Evolutionary conservation across 108 stramenopile species (phyloP).

Genomic region (Aurantiochytrium sp.): DNA sequence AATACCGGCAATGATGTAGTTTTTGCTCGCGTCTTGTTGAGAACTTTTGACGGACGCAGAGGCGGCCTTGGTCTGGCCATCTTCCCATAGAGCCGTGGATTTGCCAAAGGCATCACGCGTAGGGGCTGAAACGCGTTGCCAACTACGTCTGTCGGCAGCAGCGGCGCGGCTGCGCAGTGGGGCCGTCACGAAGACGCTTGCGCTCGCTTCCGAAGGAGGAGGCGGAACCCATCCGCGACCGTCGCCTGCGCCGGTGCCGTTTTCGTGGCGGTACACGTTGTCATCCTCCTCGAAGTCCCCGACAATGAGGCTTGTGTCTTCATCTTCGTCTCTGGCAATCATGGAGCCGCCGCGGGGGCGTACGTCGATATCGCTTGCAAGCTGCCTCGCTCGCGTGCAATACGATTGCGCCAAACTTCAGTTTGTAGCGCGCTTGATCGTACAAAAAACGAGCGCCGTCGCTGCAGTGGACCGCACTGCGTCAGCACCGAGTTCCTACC

Average conservation of each 20-base stretch:
- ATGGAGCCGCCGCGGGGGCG: no score
- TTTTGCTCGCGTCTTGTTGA: background rate
- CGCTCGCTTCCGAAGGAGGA: background rate
- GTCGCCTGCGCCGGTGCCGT: background rate
- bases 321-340: background rate
- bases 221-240: background rate
- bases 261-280: background rate
- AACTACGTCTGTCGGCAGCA: background rate
- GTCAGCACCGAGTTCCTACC: no score
- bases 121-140: background rate
- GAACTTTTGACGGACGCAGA: background rate
- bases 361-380: no score
- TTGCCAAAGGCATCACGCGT: background rate
- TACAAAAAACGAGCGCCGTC: no score
- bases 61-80: background rate
- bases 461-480: no score
- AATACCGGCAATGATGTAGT: background rate
- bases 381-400: no score
- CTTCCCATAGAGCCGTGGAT: background rate
- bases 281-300: background rate
- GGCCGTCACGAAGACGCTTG: background rate
- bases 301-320: background rate
- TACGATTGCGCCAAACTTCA: no score
- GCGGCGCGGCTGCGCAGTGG: background rate
- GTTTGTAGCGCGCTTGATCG: no score